A percentile compares a stretch with the other conserved stretches of the same genome.
Conservation (phyloP, 108 stramenopile genomes). For the Pseudonitzschia multiseries region DNA sequence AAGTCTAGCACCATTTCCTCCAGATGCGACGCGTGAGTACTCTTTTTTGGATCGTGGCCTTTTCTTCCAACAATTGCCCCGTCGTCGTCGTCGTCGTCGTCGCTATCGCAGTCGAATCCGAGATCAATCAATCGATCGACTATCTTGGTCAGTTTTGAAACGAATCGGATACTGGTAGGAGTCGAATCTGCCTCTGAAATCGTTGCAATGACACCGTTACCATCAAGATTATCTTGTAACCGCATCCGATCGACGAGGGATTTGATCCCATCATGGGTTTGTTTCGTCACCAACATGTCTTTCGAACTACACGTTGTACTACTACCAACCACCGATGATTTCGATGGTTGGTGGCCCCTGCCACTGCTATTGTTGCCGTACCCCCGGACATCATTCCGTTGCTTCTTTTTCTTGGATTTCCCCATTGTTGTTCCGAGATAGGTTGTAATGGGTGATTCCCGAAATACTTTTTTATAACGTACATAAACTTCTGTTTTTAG, state of each 20-base stretch:
- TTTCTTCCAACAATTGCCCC: background rate
- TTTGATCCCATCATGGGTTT: conserved; percentile 26
- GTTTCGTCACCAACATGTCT: conserved; percentile 5
- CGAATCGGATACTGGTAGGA: conserved; percentile 22
- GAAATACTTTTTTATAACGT: too few relatives aligned
- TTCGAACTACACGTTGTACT: conserved; percentile 4
- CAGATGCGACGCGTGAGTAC: conserved; percentile 13
- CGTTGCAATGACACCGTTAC: background rate
- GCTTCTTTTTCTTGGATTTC: conserved; percentile 37
- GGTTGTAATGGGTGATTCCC: background rate
- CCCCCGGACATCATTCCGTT: conserved; percentile 37
- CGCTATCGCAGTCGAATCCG: conserved; percentile 19
- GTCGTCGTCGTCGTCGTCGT: background rate
- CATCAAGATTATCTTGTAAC: background rate
- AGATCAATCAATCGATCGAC: conserved; percentile 36
- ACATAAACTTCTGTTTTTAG: too few relatives aligned
- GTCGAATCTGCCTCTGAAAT: background rate
- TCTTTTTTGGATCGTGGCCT: background rate
- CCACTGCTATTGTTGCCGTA: conserved; percentile 24
- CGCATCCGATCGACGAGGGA: conserved; percentile 17
- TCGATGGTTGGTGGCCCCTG: background rate
- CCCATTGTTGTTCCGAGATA: conserved; percentile 16
- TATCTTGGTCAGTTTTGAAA: conserved; percentile 34
- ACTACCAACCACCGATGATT: background rate
- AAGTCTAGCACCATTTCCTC: conserved; percentile 38